Evolutionary conservation across 2,329 filamentous ascomycete genomes (phyloP).

Genomic region (Ophiosphaerella herpotricha): DNA sequence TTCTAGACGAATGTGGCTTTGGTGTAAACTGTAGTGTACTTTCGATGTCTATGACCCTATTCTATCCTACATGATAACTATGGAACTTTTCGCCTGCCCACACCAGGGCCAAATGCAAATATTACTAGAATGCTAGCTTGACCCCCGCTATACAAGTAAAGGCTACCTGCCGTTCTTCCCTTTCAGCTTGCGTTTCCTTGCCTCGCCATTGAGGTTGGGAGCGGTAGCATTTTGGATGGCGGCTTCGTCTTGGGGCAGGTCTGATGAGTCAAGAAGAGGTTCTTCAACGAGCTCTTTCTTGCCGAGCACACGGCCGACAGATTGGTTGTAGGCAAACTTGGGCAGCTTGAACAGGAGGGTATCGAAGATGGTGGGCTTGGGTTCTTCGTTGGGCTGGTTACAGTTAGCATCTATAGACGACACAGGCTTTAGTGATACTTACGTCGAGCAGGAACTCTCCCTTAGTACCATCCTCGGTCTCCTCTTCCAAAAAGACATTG

Average conservation of each 20-base stretch:
- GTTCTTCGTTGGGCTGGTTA: slow-evolving; percentile 74
- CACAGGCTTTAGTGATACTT: slow-evolving; percentile 49
- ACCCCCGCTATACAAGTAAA: neutral
- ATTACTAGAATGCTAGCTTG: neutral
- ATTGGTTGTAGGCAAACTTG: slow-evolving; percentile 67
- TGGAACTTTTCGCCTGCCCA: too few species aligned
- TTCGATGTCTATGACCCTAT: too few species aligned
- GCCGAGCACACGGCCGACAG: slow-evolving; percentile 50
- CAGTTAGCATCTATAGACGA: slow-evolving; percentile 18
- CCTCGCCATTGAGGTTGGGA: slow-evolving; percentile 52
- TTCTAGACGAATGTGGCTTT: too few species aligned
- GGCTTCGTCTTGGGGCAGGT: slow-evolving; percentile 45
- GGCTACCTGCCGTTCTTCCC: slow-evolving; percentile 30
- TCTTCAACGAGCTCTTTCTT: slow-evolving; percentile 45
- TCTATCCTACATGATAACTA: too few species aligned
- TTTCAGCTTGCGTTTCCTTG: slow-evolving; percentile 47
- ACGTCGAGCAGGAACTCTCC: slow-evolving; percentile 89
- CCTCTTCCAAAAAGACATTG: slow-evolving; percentile 93
- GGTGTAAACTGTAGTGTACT: too few species aligned
- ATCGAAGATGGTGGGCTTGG: slow-evolving; percentile 74
- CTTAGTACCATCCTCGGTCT: slow-evolving; percentile 81
- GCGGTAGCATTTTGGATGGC: slow-evolving; percentile 50
- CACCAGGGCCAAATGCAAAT: too few species aligned
- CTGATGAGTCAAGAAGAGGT: slow-evolving; percentile 40
- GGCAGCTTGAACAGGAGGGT: slow-evolving; percentile 84